Conservation (phyloP, 306 rosid species). For the Elaeagnus macrophylla region DNA sequence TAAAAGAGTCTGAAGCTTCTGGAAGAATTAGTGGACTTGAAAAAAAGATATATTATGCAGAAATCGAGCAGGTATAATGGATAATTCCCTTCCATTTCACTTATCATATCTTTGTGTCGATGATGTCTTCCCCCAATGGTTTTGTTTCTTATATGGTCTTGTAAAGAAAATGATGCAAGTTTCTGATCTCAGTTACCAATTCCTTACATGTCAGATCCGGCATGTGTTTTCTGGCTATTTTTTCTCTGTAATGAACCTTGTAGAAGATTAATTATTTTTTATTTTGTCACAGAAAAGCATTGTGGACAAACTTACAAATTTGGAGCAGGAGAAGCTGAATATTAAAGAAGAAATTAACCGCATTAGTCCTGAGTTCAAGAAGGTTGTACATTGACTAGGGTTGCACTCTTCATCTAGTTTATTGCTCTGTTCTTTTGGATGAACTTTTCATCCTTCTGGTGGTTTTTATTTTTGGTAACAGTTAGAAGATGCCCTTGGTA, state of each 20-base stretch:
- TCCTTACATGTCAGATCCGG: not conserved
- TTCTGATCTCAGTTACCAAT: not conserved
- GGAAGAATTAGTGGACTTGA: conserved; percentile 92
- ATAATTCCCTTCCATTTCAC: not conserved
- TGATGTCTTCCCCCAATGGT: too few relatives aligned
- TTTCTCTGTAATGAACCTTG: not conserved
- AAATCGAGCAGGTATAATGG: conserved; percentile 76
- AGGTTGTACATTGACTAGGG: conserved; percentile 42
- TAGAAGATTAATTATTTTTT: conserved; percentile 17
- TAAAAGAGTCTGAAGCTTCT: conserved; percentile 86
- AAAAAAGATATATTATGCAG: conserved; percentile 91
- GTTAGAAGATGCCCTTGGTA: conserved; percentile 52
- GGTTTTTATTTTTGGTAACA: conserved; percentile 26
- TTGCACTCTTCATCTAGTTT: conserved; percentile 6
- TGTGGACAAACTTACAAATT: conserved; percentile 68
- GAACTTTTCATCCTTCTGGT: conserved; percentile 10
- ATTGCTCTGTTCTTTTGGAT: conserved; percentile 9
- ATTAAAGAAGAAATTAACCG: conserved; percentile 70
- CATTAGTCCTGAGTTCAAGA: conserved; percentile 63
- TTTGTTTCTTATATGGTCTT: too few relatives aligned
- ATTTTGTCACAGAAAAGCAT: conserved; percentile 60
- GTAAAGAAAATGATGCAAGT: too few relatives aligned
- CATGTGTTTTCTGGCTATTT: not conserved
- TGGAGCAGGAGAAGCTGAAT: conserved; percentile 54
- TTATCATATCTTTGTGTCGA: too few relatives aligned